These are phyloP conservation scores for Vigna radiata DNA, from an alignment of 306 rosid species.

Conservation along the genomic window DNA sequence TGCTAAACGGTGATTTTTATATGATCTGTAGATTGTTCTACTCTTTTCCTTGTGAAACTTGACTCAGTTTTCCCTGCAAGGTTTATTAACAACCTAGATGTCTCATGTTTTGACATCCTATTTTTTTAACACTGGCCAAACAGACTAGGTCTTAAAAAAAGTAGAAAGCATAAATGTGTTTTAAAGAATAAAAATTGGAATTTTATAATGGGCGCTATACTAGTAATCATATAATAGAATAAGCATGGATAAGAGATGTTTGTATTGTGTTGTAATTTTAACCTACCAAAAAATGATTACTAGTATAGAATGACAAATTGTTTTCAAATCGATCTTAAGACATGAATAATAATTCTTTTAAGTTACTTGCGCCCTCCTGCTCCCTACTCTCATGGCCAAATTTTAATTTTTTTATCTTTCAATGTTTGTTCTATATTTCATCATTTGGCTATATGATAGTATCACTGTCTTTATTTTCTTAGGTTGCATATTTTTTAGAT, in stretches of 20 bases:
- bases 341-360: background rate
- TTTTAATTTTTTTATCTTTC: slow-evolving; percentile 1
- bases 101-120: slow-evolving; percentile 1
- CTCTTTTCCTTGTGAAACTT: background rate
- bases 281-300: background rate
- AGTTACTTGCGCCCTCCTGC: too few relatives aligned
- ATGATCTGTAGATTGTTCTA: slow-evolving; percentile 1
- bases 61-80: slow-evolving; percentile 23
- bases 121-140: slow-evolving; percentile 1
- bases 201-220: background rate
- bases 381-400: background rate
- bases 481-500: background rate
- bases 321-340: slow-evolving; percentile 5
- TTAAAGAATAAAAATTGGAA: slow-evolving; percentile 9
- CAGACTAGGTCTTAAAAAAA: background rate
- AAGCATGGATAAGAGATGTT: slow-evolving; percentile 2
- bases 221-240: slow-evolving; percentile 4
- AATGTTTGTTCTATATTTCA: slow-evolving; percentile 1
- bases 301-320: background rate
- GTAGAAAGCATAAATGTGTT: background rate
- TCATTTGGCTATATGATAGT: slow-evolving; percentile 24
- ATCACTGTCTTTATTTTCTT: slow-evolving; percentile 28
- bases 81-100: background rate
- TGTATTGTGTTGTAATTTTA: background rate
- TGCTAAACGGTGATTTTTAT: slow-evolving; percentile 1